phyloP scores from a whole-genome alignment of 2,329 filamentous ascomycete genomes.

The Diaporthe batatas region DNA sequence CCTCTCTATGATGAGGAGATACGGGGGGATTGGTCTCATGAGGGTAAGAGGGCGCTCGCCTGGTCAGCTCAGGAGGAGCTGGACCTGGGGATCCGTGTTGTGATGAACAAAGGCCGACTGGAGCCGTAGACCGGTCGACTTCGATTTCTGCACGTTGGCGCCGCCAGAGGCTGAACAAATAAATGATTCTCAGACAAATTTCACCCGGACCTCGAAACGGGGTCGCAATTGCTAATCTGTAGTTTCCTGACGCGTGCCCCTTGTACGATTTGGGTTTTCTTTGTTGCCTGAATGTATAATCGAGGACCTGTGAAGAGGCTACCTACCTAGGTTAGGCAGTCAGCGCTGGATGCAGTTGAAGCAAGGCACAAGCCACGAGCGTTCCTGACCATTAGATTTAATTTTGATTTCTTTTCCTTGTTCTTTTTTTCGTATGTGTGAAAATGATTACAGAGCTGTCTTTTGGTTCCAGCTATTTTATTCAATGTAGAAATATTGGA shows the following conservation, averaged over 20 bases:
- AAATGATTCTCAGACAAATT: not conserved
- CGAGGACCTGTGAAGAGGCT: not conserved
- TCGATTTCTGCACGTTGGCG: not conserved
- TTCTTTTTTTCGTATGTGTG: too few relatives aligned
- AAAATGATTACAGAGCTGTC: not conserved
- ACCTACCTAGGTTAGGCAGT: not conserved
- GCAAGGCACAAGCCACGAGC: not conserved
- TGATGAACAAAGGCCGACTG: slow-evolving; percentile 31
- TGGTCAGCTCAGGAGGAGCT: slow-evolving; percentile 27
- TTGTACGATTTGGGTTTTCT: not conserved
- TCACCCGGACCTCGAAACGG: not conserved
- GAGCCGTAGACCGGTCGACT: slow-evolving; percentile 11
- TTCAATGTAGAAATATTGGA: too few relatives aligned
- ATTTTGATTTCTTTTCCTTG: not conserved
- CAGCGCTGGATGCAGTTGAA: not conserved
- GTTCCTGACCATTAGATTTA: not conserved
- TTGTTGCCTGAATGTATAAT: slow-evolving; percentile 8
- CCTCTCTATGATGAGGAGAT: not conserved
- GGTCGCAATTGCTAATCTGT: not conserved
- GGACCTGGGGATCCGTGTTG: not conserved
- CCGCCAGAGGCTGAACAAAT: not conserved
- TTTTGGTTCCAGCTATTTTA: too few relatives aligned
- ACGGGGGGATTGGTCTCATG: not conserved
- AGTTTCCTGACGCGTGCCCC: not conserved
- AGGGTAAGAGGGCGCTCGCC: slow-evolving; percentile 7